A percentile compares a stretch with the other conserved stretches of the same genome.
Evolutionary conservation across 2,329 filamentous ascomycete species (phyloP).

Genomic region (Sporothrix euskadiensis): DNA sequence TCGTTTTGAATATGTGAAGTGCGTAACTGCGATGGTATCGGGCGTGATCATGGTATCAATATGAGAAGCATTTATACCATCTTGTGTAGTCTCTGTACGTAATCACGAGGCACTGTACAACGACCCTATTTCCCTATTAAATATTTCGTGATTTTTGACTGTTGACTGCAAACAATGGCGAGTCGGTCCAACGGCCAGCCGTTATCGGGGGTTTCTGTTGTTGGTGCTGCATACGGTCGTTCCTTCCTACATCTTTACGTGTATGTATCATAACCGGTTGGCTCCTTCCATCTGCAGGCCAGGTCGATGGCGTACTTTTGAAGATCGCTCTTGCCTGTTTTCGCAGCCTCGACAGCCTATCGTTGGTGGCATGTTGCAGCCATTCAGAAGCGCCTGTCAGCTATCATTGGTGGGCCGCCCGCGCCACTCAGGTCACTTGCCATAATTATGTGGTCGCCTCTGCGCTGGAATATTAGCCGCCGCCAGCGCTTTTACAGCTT

Average conservation of each 20-base stretch:
- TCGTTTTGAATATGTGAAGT: neutral
- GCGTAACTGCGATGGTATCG: neutral
- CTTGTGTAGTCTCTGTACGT: too few relatives aligned
- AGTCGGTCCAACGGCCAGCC: neutral
- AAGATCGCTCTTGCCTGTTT: neutral
- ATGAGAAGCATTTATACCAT: too few relatives aligned
- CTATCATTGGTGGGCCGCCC: constrained; percentile 5
- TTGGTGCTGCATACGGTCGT: neutral
- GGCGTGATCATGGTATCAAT: neutral
- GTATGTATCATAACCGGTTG: neutral
- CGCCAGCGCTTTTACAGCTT: constrained; percentile 10
- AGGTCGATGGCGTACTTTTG: constrained; percentile 5
- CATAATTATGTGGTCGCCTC: too few relatives aligned
- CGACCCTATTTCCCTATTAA: too few relatives aligned
- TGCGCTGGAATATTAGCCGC: neutral
- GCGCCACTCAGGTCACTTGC: neutral
- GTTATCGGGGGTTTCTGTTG: neutral
- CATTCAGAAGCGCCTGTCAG: neutral
- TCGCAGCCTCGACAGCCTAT: constrained; percentile 5
- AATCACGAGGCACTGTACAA: too few relatives aligned
- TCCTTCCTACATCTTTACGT: neutral
- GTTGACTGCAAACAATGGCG: neutral
- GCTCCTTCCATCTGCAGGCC: neutral
- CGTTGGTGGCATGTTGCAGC: constrained; percentile 6
- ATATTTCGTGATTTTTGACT: neutral